Percentiles rank a stretch among this genome's conserved stretches.
Conservation (phyloP, 2,329 filamentous ascomycete species). For the Sclerotinia nivalis region DNA sequence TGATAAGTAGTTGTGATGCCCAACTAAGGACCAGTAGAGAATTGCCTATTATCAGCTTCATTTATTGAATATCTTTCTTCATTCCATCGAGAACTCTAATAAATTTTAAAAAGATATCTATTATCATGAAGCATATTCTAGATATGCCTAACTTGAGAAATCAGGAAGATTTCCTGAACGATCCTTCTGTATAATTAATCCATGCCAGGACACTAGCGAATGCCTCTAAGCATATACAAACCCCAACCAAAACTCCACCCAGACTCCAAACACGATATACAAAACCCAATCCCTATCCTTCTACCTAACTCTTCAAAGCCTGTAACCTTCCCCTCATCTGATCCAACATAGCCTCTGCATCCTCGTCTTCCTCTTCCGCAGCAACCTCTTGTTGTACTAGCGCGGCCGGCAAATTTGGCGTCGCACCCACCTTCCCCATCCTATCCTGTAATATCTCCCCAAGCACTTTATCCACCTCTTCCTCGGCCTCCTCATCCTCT, state of each 20-base stretch:
- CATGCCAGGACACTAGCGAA: not conserved
- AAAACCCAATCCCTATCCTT: not conserved
- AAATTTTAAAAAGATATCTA: not conserved
- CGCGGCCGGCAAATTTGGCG: constrained; percentile 55
- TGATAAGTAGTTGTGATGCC: too few species aligned
- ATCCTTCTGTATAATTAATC: constrained; percentile 5
- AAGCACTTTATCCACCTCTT: constrained; percentile 89
- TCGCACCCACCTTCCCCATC: constrained; percentile 64
- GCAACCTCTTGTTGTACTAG: constrained; percentile 53
- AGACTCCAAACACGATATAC: constrained; percentile 17
- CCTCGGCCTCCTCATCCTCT: constrained; percentile 73
- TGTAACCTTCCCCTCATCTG: constrained; percentile 93
- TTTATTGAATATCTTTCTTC: not conserved
- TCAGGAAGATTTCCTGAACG: not conserved
- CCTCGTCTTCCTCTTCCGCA: constrained; percentile 75
- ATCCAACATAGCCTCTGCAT: constrained; percentile 85
- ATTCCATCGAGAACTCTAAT: not conserved
- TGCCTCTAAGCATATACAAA: constrained; percentile 10
- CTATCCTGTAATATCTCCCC: constrained; percentile 86
- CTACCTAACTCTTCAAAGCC: constrained; percentile 75
- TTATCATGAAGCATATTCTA: not conserved
- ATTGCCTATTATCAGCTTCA: not conserved
- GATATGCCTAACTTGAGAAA: not conserved
- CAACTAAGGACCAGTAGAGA: too few species aligned
- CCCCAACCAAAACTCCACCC: not conserved